Conservation (phyloP, 495 filamentous ascomycete species). For the Penicillium subrubescens region DNA sequence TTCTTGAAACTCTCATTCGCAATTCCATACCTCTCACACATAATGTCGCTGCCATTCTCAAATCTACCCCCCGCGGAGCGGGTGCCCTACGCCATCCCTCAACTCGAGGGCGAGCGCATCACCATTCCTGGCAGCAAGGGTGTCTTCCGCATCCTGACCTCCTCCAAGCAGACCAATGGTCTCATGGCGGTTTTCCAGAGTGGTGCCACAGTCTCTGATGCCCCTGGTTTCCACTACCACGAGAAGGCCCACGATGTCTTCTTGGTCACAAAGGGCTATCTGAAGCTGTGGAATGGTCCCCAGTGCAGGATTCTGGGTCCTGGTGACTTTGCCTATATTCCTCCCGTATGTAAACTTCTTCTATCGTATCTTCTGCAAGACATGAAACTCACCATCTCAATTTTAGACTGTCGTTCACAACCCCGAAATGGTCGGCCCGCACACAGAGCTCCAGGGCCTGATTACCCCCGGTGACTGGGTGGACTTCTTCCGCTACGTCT, state of each 20-base stretch:
- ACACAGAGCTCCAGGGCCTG: slow-evolving; percentile 48
- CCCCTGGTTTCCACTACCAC: slow-evolving; percentile 52
- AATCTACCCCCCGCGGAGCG: slow-evolving; percentile 30
- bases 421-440: slow-evolving; percentile 43
- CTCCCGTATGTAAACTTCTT: slow-evolving; percentile 34
- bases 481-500: slow-evolving; percentile 54
- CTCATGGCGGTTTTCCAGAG: slow-evolving; percentile 50
- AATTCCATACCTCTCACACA: not conserved
- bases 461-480: slow-evolving; percentile 56
- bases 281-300: slow-evolving; percentile 51
- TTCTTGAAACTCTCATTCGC: not conserved
- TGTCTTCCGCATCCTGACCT: slow-evolving; percentile 47
- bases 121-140: slow-evolving; percentile 48
- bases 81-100: slow-evolving; percentile 44
- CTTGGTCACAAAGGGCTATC: slow-evolving; percentile 46
- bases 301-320: slow-evolving; percentile 47
- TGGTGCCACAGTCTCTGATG: slow-evolving; percentile 43
- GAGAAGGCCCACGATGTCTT: slow-evolving; percentile 53
- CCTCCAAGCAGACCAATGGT: slow-evolving; percentile 47
- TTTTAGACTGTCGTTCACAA: slow-evolving; percentile 43
- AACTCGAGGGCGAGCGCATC: slow-evolving; percentile 46
- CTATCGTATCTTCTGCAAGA: not conserved
- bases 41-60: slow-evolving; percentile 32
- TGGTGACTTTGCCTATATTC: slow-evolving; percentile 53
- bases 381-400: not conserved